Evolutionary conservation across 208 protist species (phyloP).

Genomic region (Wallacemonas sp.): DNA sequence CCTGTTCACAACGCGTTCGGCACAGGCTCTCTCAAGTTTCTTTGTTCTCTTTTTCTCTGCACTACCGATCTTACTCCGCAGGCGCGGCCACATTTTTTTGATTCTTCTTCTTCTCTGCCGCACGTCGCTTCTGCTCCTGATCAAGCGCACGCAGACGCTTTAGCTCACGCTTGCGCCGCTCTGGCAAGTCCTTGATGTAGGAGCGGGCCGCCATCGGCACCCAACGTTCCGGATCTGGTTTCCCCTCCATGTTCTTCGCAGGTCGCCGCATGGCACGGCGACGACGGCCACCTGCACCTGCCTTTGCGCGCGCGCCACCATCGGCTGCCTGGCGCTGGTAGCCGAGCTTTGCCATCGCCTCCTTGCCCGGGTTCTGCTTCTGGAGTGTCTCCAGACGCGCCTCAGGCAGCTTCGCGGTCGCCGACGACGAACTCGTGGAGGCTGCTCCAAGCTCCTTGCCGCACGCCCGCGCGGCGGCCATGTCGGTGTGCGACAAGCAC

Average conservation of each 20-base stretch:
- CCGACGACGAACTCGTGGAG: neutral
- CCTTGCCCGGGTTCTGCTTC: conserved; percentile 38
- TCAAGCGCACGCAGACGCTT: conserved; percentile 78
- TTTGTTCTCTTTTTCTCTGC: neutral
- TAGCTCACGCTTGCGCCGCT: conserved; percentile 78
- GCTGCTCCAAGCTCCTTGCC: conserved; percentile 16
- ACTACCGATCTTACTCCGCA: neutral
- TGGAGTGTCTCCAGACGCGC: conserved; percentile 31
- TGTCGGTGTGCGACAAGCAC: conserved; percentile 59
- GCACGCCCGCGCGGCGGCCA: conserved; percentile 32
- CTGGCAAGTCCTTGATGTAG: conserved; percentile 83
- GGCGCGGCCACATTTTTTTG: neutral
- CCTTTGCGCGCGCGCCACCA: conserved; percentile 24
- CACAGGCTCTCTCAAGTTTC: too few relatives aligned
- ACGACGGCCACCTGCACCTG: conserved; percentile 24
- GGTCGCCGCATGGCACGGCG: conserved; percentile 47
- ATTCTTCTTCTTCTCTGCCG: conserved; percentile 40
- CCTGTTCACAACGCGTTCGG: too few relatives aligned
- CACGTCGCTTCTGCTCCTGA: conserved; percentile 76
- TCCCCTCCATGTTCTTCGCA: conserved; percentile 67
- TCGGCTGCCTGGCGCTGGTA: conserved; percentile 42
- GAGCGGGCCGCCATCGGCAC: conserved; percentile 81
- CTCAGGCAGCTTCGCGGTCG: neutral
- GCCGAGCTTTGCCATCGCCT: conserved; percentile 56
- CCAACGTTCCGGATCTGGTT: conserved; percentile 86